Evolutionary conservation across 345 rosid genomes (phyloP).

Genomic region (Raphanus sativus): DNA sequence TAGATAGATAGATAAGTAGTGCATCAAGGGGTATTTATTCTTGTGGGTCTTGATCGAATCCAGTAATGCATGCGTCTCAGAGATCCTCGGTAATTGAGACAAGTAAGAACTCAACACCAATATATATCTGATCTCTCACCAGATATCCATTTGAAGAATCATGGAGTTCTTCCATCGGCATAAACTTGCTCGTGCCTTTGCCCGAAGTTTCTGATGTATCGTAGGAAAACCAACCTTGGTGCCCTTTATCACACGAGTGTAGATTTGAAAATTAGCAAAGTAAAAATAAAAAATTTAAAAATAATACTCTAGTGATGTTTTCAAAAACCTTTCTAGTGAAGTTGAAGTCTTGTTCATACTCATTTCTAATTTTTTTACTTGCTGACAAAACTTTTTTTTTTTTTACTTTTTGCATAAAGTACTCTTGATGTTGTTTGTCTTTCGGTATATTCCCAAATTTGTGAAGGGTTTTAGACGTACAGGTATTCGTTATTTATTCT

Average conservation of each 20-base stretch:
- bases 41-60: constrained; percentile 1
- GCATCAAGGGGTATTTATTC: not conserved
- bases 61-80: not conserved
- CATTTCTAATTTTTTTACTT: no score
- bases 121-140: not conserved
- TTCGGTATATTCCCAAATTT: no score
- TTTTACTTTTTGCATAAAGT: no score
- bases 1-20: not conserved
- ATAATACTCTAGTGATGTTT: no score
- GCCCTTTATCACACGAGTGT: not conserved
- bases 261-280: not conserved
- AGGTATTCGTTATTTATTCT: no score
- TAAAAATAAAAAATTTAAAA: no score
- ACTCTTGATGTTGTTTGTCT: no score
- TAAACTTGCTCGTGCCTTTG: not conserved
- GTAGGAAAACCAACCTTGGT: not conserved
- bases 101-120: not conserved
- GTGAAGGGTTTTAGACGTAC: no score
- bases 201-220: not conserved
- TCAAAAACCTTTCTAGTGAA: no score
- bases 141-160: not conserved
- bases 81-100: not conserved
- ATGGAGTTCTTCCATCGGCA: not conserved
- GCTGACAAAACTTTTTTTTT: no score
- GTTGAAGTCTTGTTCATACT: no score